Conservation (phyloP, 2,329 filamentous ascomycete species). For the Aspergillus sp. region DNA sequence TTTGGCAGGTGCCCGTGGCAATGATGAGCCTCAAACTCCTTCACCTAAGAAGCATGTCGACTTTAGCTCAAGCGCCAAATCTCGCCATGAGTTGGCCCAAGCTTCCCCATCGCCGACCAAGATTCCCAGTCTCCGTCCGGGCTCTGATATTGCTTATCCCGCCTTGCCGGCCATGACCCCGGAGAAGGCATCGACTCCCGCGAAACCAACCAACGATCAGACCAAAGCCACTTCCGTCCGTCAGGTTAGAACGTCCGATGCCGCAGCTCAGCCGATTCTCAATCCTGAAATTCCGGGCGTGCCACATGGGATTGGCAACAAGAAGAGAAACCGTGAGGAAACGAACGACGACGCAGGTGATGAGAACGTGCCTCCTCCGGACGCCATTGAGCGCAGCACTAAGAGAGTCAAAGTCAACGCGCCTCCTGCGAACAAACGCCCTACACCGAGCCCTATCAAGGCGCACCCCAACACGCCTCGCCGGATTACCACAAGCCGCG, state of each 20-base stretch:
- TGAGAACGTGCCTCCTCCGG: conserved; percentile 24
- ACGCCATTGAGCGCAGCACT: conserved; percentile 19
- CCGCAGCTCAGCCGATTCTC: conserved; percentile 7
- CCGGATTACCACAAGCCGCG: conserved; percentile 13
- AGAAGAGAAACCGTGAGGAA: conserved; percentile 29
- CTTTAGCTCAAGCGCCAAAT: conserved; percentile 64
- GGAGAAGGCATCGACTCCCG: conserved; percentile 15
- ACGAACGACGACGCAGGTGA: conserved; percentile 20
- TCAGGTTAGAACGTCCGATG: conserved; percentile 28
- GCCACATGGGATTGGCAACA: conserved; percentile 31
- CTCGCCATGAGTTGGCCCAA: conserved; percentile 25
- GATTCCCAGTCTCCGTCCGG: conserved; percentile 16
- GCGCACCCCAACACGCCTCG: conserved; percentile 23
- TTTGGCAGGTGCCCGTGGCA: conserved; percentile 25
- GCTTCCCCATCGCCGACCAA: conserved; percentile 36
- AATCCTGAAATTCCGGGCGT: conserved; percentile 27
- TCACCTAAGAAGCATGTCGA: conserved; percentile 70
- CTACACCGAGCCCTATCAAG: conserved; percentile 28
- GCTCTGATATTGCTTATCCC: conserved; percentile 27
- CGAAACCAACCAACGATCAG: conserved; percentile 7
- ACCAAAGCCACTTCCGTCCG: conserved; percentile 29
- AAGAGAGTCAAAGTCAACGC: conserved; percentile 29
- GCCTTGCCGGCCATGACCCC: conserved; percentile 30
- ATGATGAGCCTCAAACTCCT: conserved; percentile 48
- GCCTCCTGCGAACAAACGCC: conserved; percentile 12